Evolutionary conservation across 2,329 filamentous ascomycete genomes (phyloP), one percentile per base, ranked within the genome.

Genomic region (Emmonsia crescens): DNA sequence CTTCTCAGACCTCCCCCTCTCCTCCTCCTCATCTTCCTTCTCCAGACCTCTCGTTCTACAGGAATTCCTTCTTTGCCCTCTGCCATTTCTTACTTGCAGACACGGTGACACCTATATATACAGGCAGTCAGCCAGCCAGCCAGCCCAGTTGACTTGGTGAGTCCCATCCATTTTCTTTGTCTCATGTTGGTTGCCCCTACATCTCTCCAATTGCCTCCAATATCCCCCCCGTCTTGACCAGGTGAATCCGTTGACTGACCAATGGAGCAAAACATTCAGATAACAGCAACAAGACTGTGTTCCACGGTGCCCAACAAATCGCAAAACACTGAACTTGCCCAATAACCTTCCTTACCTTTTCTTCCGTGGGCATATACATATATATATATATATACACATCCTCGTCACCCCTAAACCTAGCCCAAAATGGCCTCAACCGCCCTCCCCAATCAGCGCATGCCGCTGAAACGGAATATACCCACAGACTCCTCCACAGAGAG

Each of bases 401-500:
- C 8, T 44, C 24, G 29, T 31, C 51, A 24, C 36, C 12, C n/a
- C 38, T 27, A 31, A 55, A 42, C 24, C 42, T 31, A n/a, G 49
- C 38, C 60, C 31, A 68, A 49, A 62, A 79, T 79, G 80, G 79
- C 82, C 64, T 80, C 80, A 65, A 83, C 82, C 57, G 77, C 77
- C 38, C 52, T 79, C 54, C 76, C 76, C 62, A 73, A 74, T n/a
- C n/a, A n/a, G 68, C 75, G 73, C 68, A 68, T 73, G 67, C 80
- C 80, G 67, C 78, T 82, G 59, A 76, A 81, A 63, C 81, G 82
- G 68, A 78, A 79, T 69, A 73, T 75, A 64, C 31, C 52, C 0
- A 81, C 82, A 63, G 73, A 79, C 61, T 83, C 82, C 38, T 85
- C 84, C 24, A 73, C 78, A 48, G 75, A 77, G 66, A 82, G 77